Conservation (phyloP, 306 rosid genomes). For the Quercus wislizeni region DNA sequence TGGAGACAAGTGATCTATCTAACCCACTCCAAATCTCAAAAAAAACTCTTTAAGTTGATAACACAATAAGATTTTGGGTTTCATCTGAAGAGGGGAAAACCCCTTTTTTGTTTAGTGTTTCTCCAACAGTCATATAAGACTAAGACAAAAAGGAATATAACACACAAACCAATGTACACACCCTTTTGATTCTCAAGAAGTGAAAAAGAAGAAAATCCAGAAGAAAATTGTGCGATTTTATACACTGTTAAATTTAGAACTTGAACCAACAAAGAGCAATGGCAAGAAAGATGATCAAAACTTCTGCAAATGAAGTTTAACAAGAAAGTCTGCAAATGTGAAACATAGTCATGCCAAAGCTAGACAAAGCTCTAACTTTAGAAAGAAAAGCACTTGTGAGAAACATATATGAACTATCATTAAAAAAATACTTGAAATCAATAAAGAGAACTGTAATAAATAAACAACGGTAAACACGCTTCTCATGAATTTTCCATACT, state of each 20-base stretch:
- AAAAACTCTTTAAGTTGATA: background rate
- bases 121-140: too few species aligned
- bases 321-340: background rate
- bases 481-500: background rate
- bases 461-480: background rate
- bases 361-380: background rate
- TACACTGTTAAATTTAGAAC: background rate
- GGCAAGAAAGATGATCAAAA: too few species aligned
- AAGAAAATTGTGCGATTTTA: background rate
- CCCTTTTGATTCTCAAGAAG: too few species aligned
- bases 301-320: too few species aligned
- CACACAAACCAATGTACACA: too few species aligned
- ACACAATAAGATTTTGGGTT: background rate
- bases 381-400: background rate
- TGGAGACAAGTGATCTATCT: constrained; percentile 1
- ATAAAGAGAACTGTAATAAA: background rate
- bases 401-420: background rate
- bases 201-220: background rate
- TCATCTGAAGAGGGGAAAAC: background rate
- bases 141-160: too few species aligned
- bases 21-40: constrained; percentile 1
- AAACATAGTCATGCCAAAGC: background rate
- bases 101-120: too few species aligned
- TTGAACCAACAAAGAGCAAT: background rate
- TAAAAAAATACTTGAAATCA: background rate